Base-by-base conservation (phyloP, 495 filamentous ascomycete species). In the Talaromyces borbonicus region DNA sequence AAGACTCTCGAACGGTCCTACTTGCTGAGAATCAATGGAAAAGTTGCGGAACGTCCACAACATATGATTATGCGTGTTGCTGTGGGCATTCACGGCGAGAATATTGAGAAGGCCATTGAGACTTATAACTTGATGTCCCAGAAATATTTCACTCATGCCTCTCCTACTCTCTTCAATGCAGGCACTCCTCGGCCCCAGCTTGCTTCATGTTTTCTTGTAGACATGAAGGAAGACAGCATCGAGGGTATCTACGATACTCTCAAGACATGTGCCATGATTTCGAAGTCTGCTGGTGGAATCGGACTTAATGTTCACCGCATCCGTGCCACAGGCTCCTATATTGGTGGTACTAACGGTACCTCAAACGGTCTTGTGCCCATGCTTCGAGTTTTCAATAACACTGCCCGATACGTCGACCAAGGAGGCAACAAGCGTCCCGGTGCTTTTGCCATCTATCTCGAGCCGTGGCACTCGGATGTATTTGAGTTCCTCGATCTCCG, bases 61-160 rank as follows among this genome's bases (percentile, higher is more conserved):
- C 92, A 98, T 68, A 85, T 97, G 87, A 87, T 98, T 58, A 98
- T 98, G 92, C 87, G 92, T 70, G 92, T 98, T 31, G 80, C 92
- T 49, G 90, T 98, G 38, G 92, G 93, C 43, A 95, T 98, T 50
- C 90, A 94, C 67, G 90, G 87, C 30, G 85, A 93, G 31, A 80
- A 98, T 61, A 81, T 97, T 47, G 92, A 97, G 73, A 84, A 80
- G 60, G 90, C 83, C 50, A 78, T 97, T 43, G 89, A 97, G 73
- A 96, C 93, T 33, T 98, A 98, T 70, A 89, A 95, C 68, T 75
- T 92, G 61, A 95, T 97, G 88, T 97, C 92, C 18, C 84, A 77
- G 68, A 96, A 95, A 62, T 87, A 83, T 71, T 98, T 98, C 72
- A 98, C 92, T 23, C 93, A 97, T 56, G 92, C 92, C 33, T 98